A percentile compares a stretch with the other conserved stretches of the same genome.
These are phyloP conservation scores for Pleurotus giganteus DNA, from an alignment of 768 basidiomycete genomes.

Conservation along the genomic window DNA sequence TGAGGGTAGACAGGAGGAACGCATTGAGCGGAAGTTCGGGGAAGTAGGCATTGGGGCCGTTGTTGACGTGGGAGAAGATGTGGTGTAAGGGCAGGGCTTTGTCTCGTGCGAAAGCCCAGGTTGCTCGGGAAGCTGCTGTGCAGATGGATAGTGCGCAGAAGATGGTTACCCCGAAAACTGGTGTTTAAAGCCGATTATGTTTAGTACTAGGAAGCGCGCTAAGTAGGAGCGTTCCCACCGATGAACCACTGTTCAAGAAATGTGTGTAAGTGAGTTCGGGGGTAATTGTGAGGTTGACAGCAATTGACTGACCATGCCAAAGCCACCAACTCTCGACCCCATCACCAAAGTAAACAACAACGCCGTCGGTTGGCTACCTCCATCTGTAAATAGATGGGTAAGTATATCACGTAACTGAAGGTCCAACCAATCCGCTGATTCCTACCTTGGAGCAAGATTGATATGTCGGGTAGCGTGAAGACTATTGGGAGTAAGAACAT, in stretches of 20 bases:
- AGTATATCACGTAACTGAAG: not conserved
- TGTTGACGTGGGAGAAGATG: constrained; percentile 46
- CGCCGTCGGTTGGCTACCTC: constrained; percentile 62
- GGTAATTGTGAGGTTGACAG: too few species aligned
- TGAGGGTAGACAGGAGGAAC: constrained; percentile 52
- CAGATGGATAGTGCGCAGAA: constrained; percentile 69
- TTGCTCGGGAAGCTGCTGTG: constrained; percentile 65
- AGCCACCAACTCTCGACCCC: constrained; percentile 59
- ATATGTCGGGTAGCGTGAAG: constrained; percentile 62
- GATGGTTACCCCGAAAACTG: constrained; percentile 52
- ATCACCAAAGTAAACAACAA: constrained; percentile 62
- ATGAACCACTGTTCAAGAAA: constrained; percentile 39
- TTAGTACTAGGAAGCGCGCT: too few species aligned
- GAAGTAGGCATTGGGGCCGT: constrained; percentile 23
- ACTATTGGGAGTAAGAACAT: constrained; percentile 60
- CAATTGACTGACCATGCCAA: constrained; percentile 66
- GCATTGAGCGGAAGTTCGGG: constrained; percentile 59
- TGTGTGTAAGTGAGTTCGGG: too few species aligned
- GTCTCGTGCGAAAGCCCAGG: constrained; percentile 72
- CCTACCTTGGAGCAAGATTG: constrained; percentile 49
- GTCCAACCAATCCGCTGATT: not conserved
- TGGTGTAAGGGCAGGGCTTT: constrained; percentile 56
- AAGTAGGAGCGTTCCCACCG: too few species aligned
- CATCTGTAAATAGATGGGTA: constrained; percentile 41
- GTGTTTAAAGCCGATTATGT: too few species aligned